phyloP scores from a whole-genome alignment of 2,329 filamentous ascomycete species.

The Bipolaris bicolor region DNA sequence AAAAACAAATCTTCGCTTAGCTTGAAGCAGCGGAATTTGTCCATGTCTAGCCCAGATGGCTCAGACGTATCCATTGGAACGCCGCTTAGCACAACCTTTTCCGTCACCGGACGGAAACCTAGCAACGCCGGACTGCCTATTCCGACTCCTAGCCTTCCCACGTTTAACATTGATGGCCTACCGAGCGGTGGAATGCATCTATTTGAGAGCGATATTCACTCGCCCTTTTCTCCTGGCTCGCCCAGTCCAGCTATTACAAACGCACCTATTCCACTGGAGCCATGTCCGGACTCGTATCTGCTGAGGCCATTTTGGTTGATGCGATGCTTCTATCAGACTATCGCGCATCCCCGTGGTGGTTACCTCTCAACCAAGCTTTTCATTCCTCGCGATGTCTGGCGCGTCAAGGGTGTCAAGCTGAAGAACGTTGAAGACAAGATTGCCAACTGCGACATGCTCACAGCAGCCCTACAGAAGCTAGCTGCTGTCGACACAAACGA shows the following conservation, averaged over 20 bases:
- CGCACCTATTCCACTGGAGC: slow-evolving; percentile 79
- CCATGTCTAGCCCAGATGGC: slow-evolving; percentile 64
- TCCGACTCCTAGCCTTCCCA: slow-evolving; percentile 70
- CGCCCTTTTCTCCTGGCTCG: slow-evolving; percentile 66
- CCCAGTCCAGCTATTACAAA: slow-evolving; percentile 67
- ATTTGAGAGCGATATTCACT: slow-evolving; percentile 83
- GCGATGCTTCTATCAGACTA: slow-evolving; percentile 89
- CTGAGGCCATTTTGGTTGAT: slow-evolving; percentile 98
- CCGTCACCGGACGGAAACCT: slow-evolving; percentile 54
- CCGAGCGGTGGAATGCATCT: slow-evolving; percentile 74
- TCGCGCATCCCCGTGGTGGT: slow-evolving; percentile 87
- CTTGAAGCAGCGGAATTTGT: slow-evolving; percentile 76
- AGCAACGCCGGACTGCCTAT: slow-evolving; percentile 67
- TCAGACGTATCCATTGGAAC: slow-evolving; percentile 75
- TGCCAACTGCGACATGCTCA: slow-evolving; percentile 86
- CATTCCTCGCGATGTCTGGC: slow-evolving; percentile 90
- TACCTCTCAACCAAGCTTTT: slow-evolving; percentile 93
- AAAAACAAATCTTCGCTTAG: slow-evolving; percentile 65
- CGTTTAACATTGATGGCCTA: slow-evolving; percentile 64
- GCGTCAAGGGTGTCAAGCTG: slow-evolving; percentile 90
- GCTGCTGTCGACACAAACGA: slow-evolving; percentile 85
- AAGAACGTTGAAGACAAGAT: slow-evolving; percentile 94
- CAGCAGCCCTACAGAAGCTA: slow-evolving; percentile 84
- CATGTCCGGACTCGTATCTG: slow-evolving; percentile 86
- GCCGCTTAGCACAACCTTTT: slow-evolving; percentile 73